Conservation (phyloP, 768 basidiomycete species). For the Mycena sanguinolenta region DNA sequence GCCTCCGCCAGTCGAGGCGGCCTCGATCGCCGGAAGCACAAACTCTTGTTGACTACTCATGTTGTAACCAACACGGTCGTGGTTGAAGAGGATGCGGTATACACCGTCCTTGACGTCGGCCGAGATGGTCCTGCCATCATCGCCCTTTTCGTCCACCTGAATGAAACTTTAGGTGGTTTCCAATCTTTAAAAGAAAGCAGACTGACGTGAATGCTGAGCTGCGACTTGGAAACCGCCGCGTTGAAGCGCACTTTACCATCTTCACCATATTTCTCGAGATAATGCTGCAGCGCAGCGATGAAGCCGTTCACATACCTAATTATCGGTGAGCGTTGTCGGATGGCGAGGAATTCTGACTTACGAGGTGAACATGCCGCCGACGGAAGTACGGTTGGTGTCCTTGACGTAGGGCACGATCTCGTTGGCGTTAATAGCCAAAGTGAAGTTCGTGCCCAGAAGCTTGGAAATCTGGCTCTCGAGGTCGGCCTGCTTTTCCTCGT, state of each 20-base stretch:
- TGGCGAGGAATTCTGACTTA: conserved; percentile 16
- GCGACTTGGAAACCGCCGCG: conserved; percentile 47
- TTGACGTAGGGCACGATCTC: conserved; percentile 50
- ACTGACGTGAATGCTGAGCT: conserved; percentile 45
- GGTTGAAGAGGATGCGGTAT: conserved; percentile 53
- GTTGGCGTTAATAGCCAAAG: conserved; percentile 49
- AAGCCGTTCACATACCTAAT: conserved; percentile 54
- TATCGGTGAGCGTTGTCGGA: background rate
- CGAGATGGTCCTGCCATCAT: conserved; percentile 39
- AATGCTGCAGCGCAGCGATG: conserved; percentile 45
- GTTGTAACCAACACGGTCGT: conserved; percentile 48
- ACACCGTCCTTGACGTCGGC: conserved; percentile 54
- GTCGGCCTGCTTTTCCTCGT: conserved; percentile 49
- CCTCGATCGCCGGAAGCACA: conserved; percentile 49
- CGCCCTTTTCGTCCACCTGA: conserved; percentile 18
- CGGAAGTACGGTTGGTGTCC: conserved; percentile 33
- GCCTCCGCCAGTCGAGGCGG: conserved; percentile 44
- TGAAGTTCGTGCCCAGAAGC: conserved; percentile 45
- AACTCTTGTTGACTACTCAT: conserved; percentile 40
- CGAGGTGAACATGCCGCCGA: conserved; percentile 44
- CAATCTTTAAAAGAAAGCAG: background rate
- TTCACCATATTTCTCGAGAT: conserved; percentile 48
- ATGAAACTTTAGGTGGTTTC: background rate
- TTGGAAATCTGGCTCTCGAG: conserved; percentile 48
- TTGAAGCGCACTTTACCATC: conserved; percentile 53